Conservation (phyloP, 2,329 filamentous ascomycete species). For the Raffaelea ambrosiae region DNA sequence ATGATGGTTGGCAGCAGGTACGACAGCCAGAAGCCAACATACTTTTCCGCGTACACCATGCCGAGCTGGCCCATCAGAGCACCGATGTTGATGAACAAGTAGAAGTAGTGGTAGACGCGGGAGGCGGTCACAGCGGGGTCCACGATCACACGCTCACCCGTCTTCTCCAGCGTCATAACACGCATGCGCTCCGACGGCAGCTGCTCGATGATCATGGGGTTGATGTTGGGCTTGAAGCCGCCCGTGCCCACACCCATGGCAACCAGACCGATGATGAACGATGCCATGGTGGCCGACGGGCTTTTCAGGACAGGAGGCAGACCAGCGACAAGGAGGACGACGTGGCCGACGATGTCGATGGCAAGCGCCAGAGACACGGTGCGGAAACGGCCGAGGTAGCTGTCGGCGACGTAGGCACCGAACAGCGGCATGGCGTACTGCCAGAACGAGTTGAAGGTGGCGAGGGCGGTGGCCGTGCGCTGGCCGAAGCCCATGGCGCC, state of each 20-base stretch:
- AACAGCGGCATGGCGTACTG: slow-evolving; percentile 50
- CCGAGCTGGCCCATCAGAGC: slow-evolving; percentile 43
- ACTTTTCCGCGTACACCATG: slow-evolving; percentile 57
- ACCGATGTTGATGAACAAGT: slow-evolving; percentile 52
- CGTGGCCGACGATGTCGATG: slow-evolving; percentile 45
- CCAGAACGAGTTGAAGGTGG: slow-evolving; percentile 44
- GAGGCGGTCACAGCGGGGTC: slow-evolving; percentile 55
- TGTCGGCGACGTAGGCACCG: slow-evolving; percentile 35
- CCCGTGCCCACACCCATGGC: slow-evolving; percentile 55
- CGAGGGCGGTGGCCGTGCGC: slow-evolving; percentile 18
- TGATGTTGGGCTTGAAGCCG: slow-evolving; percentile 65
- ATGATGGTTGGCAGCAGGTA: slow-evolving; percentile 50
- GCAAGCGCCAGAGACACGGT: slow-evolving; percentile 58
- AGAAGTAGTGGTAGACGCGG: slow-evolving; percentile 62
- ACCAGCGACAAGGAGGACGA: too few species aligned
- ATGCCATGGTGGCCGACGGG: slow-evolving; percentile 34
- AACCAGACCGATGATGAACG: slow-evolving; percentile 53
- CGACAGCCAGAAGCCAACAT: slow-evolving; percentile 55
- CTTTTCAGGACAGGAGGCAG: too few species aligned
- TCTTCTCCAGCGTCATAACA: slow-evolving; percentile 37
- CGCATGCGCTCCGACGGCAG: slow-evolving; percentile 46
- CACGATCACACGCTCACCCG: slow-evolving; percentile 55
- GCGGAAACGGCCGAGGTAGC: slow-evolving; percentile 58
- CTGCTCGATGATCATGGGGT: slow-evolving; percentile 59
- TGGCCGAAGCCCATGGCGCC: slow-evolving; percentile 45